Evolutionary conservation across 2,329 filamentous ascomycete species (phyloP).

Genomic region (Polytolypa hystricis): DNA sequence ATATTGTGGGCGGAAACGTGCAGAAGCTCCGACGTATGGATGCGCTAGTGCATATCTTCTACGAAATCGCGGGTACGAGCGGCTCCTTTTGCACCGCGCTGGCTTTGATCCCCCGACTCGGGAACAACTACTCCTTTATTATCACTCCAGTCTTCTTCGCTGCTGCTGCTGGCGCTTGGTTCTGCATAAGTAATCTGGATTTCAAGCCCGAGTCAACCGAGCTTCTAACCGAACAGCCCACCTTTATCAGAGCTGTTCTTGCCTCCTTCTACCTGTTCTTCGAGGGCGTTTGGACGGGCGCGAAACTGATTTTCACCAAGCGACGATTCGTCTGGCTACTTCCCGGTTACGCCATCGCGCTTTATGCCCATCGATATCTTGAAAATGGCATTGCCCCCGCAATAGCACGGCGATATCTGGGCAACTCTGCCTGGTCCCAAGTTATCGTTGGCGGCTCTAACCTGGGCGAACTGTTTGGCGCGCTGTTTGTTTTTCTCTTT

Average conservation of each 20-base stretch:
- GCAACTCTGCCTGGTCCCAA: slow-evolving; percentile 39
- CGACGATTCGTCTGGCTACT: slow-evolving; percentile 41
- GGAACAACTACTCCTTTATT: slow-evolving; percentile 43
- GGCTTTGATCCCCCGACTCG: slow-evolving; percentile 39
- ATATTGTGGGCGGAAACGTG: slow-evolving; percentile 42
- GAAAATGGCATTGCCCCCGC: slow-evolving; percentile 39
- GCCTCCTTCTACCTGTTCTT: slow-evolving; percentile 35
- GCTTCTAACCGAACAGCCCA: slow-evolving; percentile 15
- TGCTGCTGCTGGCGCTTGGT: slow-evolving; percentile 33
- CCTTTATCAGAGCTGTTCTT: slow-evolving; percentile 28
- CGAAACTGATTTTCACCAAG: slow-evolving; percentile 36
- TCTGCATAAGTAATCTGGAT: slow-evolving; percentile 35
- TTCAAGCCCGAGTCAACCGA: slow-evolving; percentile 12
- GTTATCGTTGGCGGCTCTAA: slow-evolving; percentile 43
- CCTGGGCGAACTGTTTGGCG: slow-evolving; percentile 40
- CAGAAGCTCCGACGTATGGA: slow-evolving; percentile 41
- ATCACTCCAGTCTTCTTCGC: slow-evolving; percentile 40
- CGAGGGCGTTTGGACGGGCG: slow-evolving; percentile 38
- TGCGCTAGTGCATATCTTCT: slow-evolving; percentile 38
- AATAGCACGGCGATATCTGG: slow-evolving; percentile 38
- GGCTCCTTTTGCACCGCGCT: slow-evolving; percentile 40
- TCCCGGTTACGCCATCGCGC: slow-evolving; percentile 38
- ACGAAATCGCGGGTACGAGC: slow-evolving; percentile 38
- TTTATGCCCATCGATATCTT: slow-evolving; percentile 42
- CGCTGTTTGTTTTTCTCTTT: slow-evolving; percentile 39